Conservation (phyloP, 192 early-diverging fungal species). For the Coemansia sp. region DNA sequence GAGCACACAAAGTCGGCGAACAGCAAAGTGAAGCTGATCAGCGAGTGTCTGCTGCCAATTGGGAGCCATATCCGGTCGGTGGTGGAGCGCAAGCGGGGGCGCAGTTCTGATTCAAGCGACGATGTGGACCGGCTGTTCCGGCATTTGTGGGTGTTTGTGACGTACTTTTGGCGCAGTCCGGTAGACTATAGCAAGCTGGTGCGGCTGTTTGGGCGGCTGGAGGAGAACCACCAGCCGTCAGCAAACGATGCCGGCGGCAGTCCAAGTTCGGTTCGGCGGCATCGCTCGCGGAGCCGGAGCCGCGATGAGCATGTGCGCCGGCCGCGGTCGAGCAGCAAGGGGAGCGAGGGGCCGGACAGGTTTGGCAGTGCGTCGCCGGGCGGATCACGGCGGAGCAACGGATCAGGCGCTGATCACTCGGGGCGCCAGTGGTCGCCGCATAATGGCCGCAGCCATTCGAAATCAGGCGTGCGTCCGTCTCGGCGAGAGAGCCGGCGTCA, state of each 20-base stretch:
- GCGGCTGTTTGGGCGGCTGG: constrained; percentile 58
- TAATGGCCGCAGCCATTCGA: constrained; percentile 30
- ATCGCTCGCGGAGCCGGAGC: constrained; percentile 20
- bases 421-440: constrained; percentile 14
- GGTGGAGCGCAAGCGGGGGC: constrained; percentile 42
- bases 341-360: constrained; percentile 17
- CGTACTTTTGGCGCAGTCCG: constrained; percentile 65
- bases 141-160: constrained; percentile 71
- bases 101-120: constrained; percentile 27
- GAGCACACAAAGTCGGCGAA: constrained; percentile 54
- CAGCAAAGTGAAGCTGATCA: constrained; percentile 58
- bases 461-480: constrained; percentile 32
- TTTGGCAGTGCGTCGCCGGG: neutral
- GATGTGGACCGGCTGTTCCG: constrained; percentile 47
- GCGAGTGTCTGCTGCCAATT: constrained; percentile 59
- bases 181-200: constrained; percentile 58
- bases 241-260: constrained; percentile 19
- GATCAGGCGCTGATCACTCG: constrained; percentile 13
- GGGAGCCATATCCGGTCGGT: constrained; percentile 55
- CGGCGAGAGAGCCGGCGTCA: constrained; percentile 45
- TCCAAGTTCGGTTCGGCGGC: constrained; percentile 1
- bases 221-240: constrained; percentile 33
- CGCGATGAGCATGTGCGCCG: constrained; percentile 10
- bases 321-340: constrained; percentile 27
- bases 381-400: constrained; percentile 20